Evolutionary conservation across 768 basidiomycete genomes (phyloP), one percentile per base, ranked within the genome.

Genomic region (Gloeopeniophorella convolvens): DNA sequence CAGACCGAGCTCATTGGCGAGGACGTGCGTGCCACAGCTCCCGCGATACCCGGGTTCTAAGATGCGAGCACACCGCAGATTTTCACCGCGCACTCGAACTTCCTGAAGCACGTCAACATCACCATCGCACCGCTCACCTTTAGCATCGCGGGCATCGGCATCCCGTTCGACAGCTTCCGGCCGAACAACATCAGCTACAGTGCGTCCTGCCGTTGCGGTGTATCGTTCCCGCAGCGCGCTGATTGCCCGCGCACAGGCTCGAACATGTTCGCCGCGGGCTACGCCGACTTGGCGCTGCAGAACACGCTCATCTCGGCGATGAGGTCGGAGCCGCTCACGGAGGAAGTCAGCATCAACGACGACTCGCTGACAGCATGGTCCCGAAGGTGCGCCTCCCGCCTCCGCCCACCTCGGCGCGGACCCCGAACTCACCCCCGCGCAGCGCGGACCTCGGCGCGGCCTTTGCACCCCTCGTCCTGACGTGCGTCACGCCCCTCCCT

Each of bases 401-500:
- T n/a, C 16, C 12, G 18, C 2, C 13, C 15, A 5, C 11, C 23
- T n/a, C 27, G 16, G 23, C 32, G 40, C 20, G 42, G 26, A 20
- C 15, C 18, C 18, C 11, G 15, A 33, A 42, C 31, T 18, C 11
- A 13, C 11, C 1, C 11, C 12, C 27, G 20, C 20, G 26, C 36
- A 56, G 55, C 51, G 45, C 55, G 1, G 43, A 54, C 12, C 34
- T 54, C 20, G 55, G 55, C 20, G 47, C 55, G 3, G 43, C 39
- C 15, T 54, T 48, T 31, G 55, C 51, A 3, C 47, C 47, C 21
- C 28, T 56, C 18, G 24, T 37, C 8, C 45, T 43, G 18, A 32
- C 26, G 55, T 56, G 13, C 30, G 55, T 45, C n/a, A 1, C 5
- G n/a, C 27, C 15, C 12, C 5, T n/a, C 2, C n/a, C 15, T 13